Percentiles rank a stretch among this genome's conserved stretches.
These are phyloP conservation scores for Aspergillus nomiae DNA, from an alignment of 2,329 filamentous ascomycete genomes.

Conservation along the genomic window DNA sequence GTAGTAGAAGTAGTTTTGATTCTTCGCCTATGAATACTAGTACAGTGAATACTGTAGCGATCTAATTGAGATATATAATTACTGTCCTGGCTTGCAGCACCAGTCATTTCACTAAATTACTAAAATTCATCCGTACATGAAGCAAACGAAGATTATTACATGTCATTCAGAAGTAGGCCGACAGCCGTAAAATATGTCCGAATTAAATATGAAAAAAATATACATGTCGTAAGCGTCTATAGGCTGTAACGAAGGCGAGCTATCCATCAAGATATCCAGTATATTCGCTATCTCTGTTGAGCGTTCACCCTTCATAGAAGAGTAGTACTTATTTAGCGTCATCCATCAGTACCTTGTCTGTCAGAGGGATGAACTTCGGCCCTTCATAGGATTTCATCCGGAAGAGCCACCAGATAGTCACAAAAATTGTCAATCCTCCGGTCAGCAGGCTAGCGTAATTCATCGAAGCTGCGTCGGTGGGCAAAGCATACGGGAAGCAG, in stretches of 20 bases:
- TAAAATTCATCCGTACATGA: neutral
- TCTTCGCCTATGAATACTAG: too few relatives aligned
- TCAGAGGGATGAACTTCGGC: constrained; percentile 38
- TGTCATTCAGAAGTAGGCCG: neutral
- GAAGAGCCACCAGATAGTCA: constrained; percentile 50
- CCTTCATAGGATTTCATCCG: constrained; percentile 37
- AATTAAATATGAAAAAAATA: neutral
- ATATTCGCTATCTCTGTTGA: neutral
- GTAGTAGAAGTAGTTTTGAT: neutral
- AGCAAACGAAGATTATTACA: neutral
- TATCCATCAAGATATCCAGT: neutral
- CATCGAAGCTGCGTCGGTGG: constrained; percentile 52
- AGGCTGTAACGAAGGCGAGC: neutral
- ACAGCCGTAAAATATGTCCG: neutral
- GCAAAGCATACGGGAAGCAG: constrained; percentile 57
- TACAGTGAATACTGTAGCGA: neutral
- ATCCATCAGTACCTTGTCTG: constrained; percentile 34
- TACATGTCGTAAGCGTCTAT: neutral
- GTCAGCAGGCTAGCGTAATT: constrained; percentile 58
- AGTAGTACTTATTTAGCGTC: constrained; percentile 29
- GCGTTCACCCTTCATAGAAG: neutral
- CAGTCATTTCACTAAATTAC: neutral
- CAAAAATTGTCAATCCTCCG: constrained; percentile 54
- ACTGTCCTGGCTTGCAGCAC: neutral
- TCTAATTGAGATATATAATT: neutral